These are phyloP conservation scores for Elaeagnus macrophylla DNA, from an alignment of 306 rosid species.

Conservation along the genomic window DNA sequence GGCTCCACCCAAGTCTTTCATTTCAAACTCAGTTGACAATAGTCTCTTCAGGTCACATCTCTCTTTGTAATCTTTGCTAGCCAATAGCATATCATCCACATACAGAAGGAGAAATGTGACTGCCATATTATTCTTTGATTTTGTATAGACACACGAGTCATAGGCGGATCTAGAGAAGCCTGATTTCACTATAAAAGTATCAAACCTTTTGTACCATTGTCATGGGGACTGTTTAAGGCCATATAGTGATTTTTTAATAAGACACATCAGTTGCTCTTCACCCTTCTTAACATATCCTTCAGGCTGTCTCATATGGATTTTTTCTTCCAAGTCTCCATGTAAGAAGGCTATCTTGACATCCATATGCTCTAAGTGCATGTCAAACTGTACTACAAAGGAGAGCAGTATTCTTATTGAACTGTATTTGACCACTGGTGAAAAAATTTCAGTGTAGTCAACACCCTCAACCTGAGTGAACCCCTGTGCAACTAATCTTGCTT, in stretches of 20 bases:
- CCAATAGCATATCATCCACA: neutral
- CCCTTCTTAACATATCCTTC: neutral
- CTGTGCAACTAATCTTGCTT: neutral
- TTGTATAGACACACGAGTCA: neutral
- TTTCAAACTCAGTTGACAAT: neutral
- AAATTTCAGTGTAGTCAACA: neutral
- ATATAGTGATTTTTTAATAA: neutral
- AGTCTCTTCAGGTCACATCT: neutral
- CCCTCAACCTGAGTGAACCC: neutral
- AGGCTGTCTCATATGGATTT: neutral
- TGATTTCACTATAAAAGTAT: neutral
- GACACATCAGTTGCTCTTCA: neutral
- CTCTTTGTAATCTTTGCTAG: neutral
- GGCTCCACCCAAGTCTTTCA: constrained; percentile 3
- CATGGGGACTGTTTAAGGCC: neutral
- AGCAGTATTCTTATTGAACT: neutral
- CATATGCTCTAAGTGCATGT: neutral
- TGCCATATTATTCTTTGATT: too few relatives aligned
- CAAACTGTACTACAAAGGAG: neutral
- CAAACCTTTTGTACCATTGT: neutral
- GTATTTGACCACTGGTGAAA: neutral
- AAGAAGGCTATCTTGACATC: neutral
- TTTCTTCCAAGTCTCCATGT: neutral
- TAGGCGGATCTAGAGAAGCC: neutral
- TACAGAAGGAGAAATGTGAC: neutral